phyloP scores from a whole-genome alignment of 2,329 filamentous ascomycete genomes.

The Exophiala bonariae region DNA sequence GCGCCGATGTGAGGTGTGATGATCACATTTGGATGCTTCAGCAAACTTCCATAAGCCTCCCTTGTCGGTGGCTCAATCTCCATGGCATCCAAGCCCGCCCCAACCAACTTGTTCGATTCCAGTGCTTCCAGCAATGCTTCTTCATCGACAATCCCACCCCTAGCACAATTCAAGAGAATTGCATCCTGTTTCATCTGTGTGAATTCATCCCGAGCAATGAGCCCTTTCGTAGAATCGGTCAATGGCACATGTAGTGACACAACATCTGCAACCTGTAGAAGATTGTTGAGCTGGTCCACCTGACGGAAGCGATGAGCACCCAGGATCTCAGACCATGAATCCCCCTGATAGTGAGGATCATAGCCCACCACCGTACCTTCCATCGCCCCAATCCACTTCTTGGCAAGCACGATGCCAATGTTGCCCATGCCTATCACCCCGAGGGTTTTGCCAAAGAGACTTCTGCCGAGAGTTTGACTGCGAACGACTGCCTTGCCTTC shows the following conservation, averaged over 20 bases:
- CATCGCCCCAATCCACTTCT: constrained; percentile 37
- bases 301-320: constrained; percentile 24
- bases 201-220: constrained; percentile 37
- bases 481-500: constrained; percentile 28
- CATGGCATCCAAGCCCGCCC: constrained; percentile 43
- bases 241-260: constrained; percentile 42
- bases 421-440: constrained; percentile 42
- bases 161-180: constrained; percentile 43
- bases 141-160: constrained; percentile 44
- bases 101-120: constrained; percentile 37
- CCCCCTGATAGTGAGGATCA: constrained; percentile 36
- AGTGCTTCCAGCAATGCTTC: constrained; percentile 35
- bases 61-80: constrained; percentile 41
- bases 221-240: constrained; percentile 32
- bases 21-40: constrained; percentile 37
- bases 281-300: constrained; percentile 34
- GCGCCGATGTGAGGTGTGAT: constrained; percentile 51
- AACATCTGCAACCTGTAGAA: constrained; percentile 36
- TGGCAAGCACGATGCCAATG: constrained; percentile 36
- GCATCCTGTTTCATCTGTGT: constrained; percentile 39
- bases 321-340: constrained; percentile 35
- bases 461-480: constrained; percentile 31
- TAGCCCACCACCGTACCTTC: constrained; percentile 35
- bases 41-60: constrained; percentile 36
- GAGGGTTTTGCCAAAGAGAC: constrained; percentile 34